phyloP scores from a whole-genome alignment of 176 grass and related monocot genomes.

The Oryza punctata region DNA sequence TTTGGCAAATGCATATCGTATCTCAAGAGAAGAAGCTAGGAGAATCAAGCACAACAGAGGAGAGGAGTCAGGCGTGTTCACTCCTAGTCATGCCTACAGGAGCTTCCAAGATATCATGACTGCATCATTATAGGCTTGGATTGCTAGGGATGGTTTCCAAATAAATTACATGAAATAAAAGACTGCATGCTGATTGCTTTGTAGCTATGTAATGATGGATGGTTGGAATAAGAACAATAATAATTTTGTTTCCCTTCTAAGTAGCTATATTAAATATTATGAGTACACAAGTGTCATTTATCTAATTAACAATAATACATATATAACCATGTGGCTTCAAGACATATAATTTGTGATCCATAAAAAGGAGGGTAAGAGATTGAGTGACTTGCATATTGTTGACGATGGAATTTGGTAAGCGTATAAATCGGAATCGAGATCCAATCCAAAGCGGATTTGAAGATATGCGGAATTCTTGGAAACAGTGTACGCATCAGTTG shows the following conservation, averaged over 20 bases:
- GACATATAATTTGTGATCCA: neutral
- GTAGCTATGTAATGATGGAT: neutral
- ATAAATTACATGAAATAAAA: neutral
- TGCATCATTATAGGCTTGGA: neutral
- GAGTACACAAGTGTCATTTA: neutral
- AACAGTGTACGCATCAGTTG: too few relatives aligned
- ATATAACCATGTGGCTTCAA: neutral
- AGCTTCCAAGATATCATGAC: neutral
- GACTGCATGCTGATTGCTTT: neutral
- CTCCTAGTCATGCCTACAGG: neutral
- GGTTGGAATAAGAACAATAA: neutral
- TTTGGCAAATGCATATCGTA: conserved; percentile 13
- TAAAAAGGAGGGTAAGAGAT: neutral
- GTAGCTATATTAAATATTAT: neutral
- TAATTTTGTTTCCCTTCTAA: neutral
- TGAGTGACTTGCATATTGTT: neutral
- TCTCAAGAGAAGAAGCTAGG: conserved; percentile 41
- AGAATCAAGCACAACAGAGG: conserved; percentile 37
- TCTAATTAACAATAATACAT: neutral
- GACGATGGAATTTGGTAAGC: too few relatives aligned
- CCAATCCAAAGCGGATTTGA: too few relatives aligned
- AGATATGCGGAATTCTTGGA: too few relatives aligned
- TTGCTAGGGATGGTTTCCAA: neutral
- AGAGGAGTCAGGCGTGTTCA: conserved; percentile 21
- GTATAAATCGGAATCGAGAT: too few relatives aligned